Evolutionary conservation across 208 protist genomes (phyloP).

Genomic region (Leishmania guyanensis): DNA sequence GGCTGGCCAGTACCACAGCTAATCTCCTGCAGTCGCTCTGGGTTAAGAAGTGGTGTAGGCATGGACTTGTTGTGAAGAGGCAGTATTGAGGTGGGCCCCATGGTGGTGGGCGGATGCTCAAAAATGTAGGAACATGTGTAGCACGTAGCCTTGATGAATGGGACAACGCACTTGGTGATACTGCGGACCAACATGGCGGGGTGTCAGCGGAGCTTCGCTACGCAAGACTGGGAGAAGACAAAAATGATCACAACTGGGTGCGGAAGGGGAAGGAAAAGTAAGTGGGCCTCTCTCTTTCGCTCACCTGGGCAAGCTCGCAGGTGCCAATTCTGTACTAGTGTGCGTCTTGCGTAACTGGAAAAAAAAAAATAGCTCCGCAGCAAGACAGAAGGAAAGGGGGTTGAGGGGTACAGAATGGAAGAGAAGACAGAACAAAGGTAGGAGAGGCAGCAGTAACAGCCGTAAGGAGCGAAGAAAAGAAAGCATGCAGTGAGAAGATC

Average conservation of each 20-base stretch:
- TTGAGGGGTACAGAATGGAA: neutral
- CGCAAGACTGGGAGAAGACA: neutral
- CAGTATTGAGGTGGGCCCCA: slow-evolving; percentile 29
- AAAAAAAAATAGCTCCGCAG: neutral
- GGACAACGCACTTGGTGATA: slow-evolving; percentile 38
- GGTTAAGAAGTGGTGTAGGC: slow-evolving; percentile 74
- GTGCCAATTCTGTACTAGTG: slow-evolving; percentile 1
- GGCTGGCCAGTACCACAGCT: slow-evolving; percentile 83
- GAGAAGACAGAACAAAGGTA: neutral
- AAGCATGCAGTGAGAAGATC: neutral
- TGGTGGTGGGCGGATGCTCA: slow-evolving; percentile 16
- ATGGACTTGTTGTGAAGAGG: slow-evolving; percentile 57
- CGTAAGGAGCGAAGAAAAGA: neutral
- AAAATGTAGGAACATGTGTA: slow-evolving; percentile 34
- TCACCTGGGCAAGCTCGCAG: slow-evolving; percentile 6
- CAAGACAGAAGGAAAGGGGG: neutral
- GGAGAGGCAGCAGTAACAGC: neutral
- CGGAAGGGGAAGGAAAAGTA: neutral
- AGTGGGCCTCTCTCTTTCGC: neutral
- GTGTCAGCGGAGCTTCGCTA: neutral
- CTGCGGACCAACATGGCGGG: slow-evolving; percentile 25
- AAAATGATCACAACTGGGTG: neutral
- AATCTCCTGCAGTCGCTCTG: slow-evolving; percentile 46
- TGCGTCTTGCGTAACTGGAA: neutral
- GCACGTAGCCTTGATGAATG: slow-evolving; percentile 61